Evolutionary conservation across 257 asterid genomes (phyloP).

Genomic region (Penstemon davidsonii): DNA sequence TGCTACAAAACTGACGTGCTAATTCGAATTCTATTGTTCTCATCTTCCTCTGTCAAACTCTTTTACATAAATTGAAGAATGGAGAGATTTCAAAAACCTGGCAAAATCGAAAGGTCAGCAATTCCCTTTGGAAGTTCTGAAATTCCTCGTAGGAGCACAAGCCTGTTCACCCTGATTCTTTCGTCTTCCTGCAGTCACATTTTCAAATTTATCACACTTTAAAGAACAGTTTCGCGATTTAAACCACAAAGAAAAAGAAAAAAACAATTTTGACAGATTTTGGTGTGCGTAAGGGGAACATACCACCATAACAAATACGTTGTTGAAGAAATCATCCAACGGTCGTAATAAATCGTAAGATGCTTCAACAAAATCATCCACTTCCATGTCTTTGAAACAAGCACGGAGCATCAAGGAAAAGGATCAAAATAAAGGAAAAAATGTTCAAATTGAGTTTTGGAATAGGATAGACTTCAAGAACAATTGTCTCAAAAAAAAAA

Average conservation of each 20-base stretch:
- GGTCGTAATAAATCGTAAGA: constrained; percentile 69
- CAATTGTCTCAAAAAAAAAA: background rate
- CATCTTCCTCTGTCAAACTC: constrained; percentile 4
- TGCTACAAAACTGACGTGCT: background rate
- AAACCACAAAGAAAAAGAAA: background rate
- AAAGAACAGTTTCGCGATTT: too few species aligned
- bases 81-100: constrained; percentile 41
- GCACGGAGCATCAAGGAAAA: constrained; percentile 4
- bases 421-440: constrained; percentile 14
- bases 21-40: background rate
- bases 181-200: constrained; percentile 68
- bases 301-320: constrained; percentile 97
- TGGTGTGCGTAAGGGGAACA: constrained; percentile 29
- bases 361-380: constrained; percentile 80
- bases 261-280: background rate
- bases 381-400: constrained; percentile 70
- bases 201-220: background rate
- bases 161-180: constrained; percentile 82
- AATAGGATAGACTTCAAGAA: constrained; percentile 14
- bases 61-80: background rate
- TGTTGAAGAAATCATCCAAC: constrained; percentile 78
- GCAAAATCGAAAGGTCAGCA: constrained; percentile 81
- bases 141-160: constrained; percentile 67
- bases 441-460: background rate
- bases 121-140: constrained; percentile 92